Conservation (phyloP, 2,329 filamentous ascomycete genomes). For the Fusarium hainanense region DNA sequence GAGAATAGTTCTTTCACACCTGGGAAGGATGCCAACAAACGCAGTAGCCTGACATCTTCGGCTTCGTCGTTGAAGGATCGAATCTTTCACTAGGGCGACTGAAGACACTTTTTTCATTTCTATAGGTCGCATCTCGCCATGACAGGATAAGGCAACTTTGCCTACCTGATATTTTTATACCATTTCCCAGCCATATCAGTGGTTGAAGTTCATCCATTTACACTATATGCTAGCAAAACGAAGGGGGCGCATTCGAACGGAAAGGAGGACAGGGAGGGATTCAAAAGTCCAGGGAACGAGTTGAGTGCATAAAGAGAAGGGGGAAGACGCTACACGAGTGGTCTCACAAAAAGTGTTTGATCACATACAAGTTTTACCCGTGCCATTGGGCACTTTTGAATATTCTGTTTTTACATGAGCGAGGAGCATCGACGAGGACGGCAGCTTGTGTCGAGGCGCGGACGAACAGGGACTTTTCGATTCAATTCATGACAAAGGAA, state of each 20-base stretch:
- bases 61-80: slow-evolving; percentile 44
- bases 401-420: slow-evolving; percentile 32
- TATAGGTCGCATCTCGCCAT: not conserved
- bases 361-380: not conserved
- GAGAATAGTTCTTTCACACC: slow-evolving; percentile 41
- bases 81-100: slow-evolving; percentile 35
- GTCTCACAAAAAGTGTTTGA: slow-evolving; percentile 1
- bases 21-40: slow-evolving; percentile 39
- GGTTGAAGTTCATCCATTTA: not conserved
- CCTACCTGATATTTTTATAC: not conserved
- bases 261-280: not conserved
- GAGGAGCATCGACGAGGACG: slow-evolving; percentile 37
- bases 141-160: not conserved
- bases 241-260: not conserved
- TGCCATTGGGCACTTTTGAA: slow-evolving; percentile 25
- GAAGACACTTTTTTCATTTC: not conserved
- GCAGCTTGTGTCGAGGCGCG: slow-evolving; percentile 15
- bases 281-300: not conserved
- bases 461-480: slow-evolving; percentile 17
- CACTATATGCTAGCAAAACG: not conserved
- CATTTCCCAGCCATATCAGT: not conserved
- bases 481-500: slow-evolving; percentile 31
- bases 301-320: not conserved
- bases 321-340: slow-evolving; percentile 9
- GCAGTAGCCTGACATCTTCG: slow-evolving; percentile 42